A percentile compares a stretch with the other conserved stretches of the same genome.
These are phyloP conservation scores for Pulicaria dysenterica DNA, from an alignment of 129 eudicot species.

Conservation along the genomic window DNA sequence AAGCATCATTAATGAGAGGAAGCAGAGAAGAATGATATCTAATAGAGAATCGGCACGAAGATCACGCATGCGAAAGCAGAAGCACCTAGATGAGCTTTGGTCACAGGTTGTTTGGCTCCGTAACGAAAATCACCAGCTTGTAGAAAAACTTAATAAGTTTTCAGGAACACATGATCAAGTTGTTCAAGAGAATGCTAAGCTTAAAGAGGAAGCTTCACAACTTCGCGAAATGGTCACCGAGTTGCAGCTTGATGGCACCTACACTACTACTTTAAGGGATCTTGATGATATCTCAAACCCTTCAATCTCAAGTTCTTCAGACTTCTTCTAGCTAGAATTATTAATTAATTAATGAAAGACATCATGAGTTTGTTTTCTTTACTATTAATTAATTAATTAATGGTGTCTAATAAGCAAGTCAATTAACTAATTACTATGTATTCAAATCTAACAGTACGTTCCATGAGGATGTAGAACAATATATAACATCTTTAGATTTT, in stretches of 20 bases:
- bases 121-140: slow-evolving; percentile 79
- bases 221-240: slow-evolving; percentile 78
- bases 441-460: not conserved
- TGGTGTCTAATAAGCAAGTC: slow-evolving; percentile 22
- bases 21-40: slow-evolving; percentile 95
- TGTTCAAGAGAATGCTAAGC: slow-evolving; percentile 77
- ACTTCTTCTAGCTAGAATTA: slow-evolving; percentile 29
- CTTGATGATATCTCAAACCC: slow-evolving; percentile 65
- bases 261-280: slow-evolving; percentile 55
- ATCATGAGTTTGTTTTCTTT: slow-evolving; percentile 25
- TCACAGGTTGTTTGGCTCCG: slow-evolving; percentile 88
- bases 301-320: slow-evolving; percentile 47
- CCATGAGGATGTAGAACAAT: slow-evolving; percentile 16
- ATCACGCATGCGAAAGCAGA: slow-evolving; percentile 98
- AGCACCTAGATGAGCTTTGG: slow-evolving; percentile 97
- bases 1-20: slow-evolving; percentile 85
- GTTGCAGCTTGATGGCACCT: slow-evolving; percentile 76
- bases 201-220: slow-evolving; percentile 76
- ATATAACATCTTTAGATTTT: slow-evolving; percentile 4
- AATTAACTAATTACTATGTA: not conserved
- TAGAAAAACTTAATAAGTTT: slow-evolving; percentile 72
- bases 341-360: not conserved
- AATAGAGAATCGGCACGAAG: slow-evolving; percentile 96
- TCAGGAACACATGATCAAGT: slow-evolving; percentile 65
- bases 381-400: not conserved